These are phyloP conservation scores for Lodderomyces margitis DNA, from an alignment of 1,139 yeast genomes.

Conservation along the genomic window DNA sequence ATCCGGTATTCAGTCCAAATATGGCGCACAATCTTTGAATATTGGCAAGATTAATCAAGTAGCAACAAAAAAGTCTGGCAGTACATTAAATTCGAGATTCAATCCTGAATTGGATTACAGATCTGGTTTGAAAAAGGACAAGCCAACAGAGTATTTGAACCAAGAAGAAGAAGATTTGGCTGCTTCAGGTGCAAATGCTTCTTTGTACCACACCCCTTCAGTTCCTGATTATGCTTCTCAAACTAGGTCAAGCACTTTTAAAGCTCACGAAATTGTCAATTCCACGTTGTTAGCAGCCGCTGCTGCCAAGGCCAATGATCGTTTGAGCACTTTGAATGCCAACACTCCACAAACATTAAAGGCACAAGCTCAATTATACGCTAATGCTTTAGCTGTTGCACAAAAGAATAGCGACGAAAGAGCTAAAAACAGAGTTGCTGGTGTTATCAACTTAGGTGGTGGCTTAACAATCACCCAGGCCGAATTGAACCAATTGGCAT, in stretches of 20 bases:
- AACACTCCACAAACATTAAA: constrained; percentile 36
- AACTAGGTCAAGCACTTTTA: constrained; percentile 33
- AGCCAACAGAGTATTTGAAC: constrained; percentile 28
- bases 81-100: constrained; percentile 41
- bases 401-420: constrained; percentile 62
- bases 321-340: constrained; percentile 42
- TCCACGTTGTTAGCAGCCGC: constrained; percentile 62
- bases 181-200: constrained; percentile 41
- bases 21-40: constrained; percentile 27
- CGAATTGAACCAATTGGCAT: constrained; percentile 83
- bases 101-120: constrained; percentile 47
- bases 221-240: constrained; percentile 27
- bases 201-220: constrained; percentile 31
- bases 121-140: constrained; percentile 31
- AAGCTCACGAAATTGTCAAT: constrained; percentile 48
- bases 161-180: constrained; percentile 34
- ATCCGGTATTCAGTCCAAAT: constrained; percentile 44
- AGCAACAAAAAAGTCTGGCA: constrained; percentile 45
- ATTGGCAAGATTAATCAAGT: constrained; percentile 41
- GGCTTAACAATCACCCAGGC: constrained; percentile 75
- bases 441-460: constrained; percentile 81
- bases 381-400: constrained; percentile 59
- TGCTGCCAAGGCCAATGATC: constrained; percentile 52
- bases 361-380: constrained; percentile 44
- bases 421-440: constrained; percentile 42